Evolutionary conservation across 2,329 filamentous ascomycete species (phyloP).

Genomic region (Sporothrix variecibatus): DNA sequence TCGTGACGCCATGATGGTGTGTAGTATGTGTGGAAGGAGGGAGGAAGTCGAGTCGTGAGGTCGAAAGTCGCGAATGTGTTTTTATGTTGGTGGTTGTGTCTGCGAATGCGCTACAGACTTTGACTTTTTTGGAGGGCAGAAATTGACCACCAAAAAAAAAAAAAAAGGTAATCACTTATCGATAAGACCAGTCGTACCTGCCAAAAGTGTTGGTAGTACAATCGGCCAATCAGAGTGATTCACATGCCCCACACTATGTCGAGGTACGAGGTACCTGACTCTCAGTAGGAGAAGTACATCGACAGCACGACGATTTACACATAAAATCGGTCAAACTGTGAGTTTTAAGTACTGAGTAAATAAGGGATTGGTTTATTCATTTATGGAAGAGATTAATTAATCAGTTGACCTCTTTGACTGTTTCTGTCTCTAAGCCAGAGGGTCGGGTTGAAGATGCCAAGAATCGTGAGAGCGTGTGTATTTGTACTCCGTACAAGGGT

Average conservation of each 20-base stretch:
- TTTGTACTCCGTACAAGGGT: neutral
- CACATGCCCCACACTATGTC: neutral
- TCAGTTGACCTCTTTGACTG: too few relatives aligned
- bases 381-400: too few relatives aligned
- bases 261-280: neutral
- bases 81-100: neutral
- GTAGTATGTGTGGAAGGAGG: neutral
- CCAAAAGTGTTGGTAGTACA: neutral
- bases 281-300: neutral
- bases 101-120: neutral
- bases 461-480: neutral
- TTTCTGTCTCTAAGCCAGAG: too few relatives aligned
- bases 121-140: conserved; percentile 21
- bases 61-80: neutral
- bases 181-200: conserved; percentile 21
- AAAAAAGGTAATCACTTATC: conserved; percentile 25
- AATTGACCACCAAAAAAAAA: conserved; percentile 24
- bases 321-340: too few relatives aligned
- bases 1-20: conserved; percentile 15
- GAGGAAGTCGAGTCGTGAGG: neutral
- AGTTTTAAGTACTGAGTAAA: too few relatives aligned
- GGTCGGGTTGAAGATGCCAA: too few relatives aligned
- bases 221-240: neutral
- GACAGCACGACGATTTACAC: neutral
- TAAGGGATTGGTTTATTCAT: too few relatives aligned